Evolutionary conservation across 306 rosid genomes (phyloP), one percentile per base, ranked within the genome.

Genomic region (Sphenostylis stenocarpa): DNA sequence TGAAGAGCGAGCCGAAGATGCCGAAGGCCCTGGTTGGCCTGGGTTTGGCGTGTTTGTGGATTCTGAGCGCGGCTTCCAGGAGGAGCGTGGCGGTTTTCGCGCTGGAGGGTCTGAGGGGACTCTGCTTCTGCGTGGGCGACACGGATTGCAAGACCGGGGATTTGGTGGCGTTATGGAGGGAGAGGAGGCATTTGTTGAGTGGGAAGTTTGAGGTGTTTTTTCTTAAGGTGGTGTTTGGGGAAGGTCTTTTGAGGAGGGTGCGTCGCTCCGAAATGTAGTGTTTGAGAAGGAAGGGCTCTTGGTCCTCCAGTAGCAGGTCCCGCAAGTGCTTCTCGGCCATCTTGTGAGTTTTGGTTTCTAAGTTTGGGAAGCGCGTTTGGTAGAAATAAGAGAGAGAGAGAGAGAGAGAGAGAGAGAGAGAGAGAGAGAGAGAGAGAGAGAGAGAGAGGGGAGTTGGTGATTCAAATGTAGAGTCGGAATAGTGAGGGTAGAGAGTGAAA

Each of bases 51-150:
- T 91, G 87, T 62, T 89, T 90, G 68, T 92, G 97, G 76, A 92
- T 92, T 83, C 88, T 84, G 33, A 90, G 67, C 15, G 99, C 91
- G 3, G 99, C 97, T 71, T 96, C 97, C 1, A 92, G 91, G 33
- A 96, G 96, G 36, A 92, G 65, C 28, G 94, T 75, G 0, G 99
- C 94, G 0, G 97, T 96, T 82, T 83, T 75, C 0, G 96, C 80
- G 73, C 87, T 90, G 34, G 96, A 86, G 31, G 85, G 83, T 12
- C 72, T 66, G 44, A 81, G 70, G 7, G 94, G 91, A 57, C 80
- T 87, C 36, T 82, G 89, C 0, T 73, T 73, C 36, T 84, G 90
- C 0, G 71, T 73, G 0, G 96, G 96, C 3, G 97, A 88, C 0
- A 85, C 36, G 2, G 88, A 73, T 39, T 89, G 86, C 56, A 91